These are phyloP conservation scores for Calonectria pauciramosa DNA, from an alignment of 2,329 filamentous ascomycete genomes.

Conservation along the genomic window DNA sequence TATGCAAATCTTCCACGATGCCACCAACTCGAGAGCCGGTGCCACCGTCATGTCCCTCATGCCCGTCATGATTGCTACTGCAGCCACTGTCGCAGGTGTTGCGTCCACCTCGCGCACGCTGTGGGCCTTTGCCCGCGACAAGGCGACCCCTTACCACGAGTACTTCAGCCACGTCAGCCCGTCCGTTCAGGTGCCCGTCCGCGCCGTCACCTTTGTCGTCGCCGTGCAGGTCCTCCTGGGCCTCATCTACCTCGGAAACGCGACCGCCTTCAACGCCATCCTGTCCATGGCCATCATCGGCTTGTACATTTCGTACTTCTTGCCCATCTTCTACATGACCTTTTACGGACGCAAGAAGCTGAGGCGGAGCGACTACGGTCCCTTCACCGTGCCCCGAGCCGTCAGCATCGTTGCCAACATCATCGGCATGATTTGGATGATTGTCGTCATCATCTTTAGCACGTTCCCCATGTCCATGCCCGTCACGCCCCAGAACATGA, in stretches of 20 bases:
- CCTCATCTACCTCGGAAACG: slow-evolving; percentile 58
- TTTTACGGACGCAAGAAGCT: slow-evolving; percentile 49
- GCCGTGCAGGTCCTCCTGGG: slow-evolving; percentile 49
- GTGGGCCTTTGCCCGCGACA: slow-evolving; percentile 57
- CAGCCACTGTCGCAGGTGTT: slow-evolving; percentile 49
- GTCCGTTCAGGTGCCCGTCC: slow-evolving; percentile 51
- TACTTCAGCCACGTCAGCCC: slow-evolving; percentile 53
- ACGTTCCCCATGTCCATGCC: slow-evolving; percentile 59
- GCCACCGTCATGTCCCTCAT: slow-evolving; percentile 49
- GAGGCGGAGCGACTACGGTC: slow-evolving; percentile 33
- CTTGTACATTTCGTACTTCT: slow-evolving; percentile 59
- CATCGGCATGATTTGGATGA: slow-evolving; percentile 58
- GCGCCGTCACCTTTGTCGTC: slow-evolving; percentile 43
- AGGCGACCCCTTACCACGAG: slow-evolving; percentile 50
- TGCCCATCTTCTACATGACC: slow-evolving; percentile 55
- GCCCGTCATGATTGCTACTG: slow-evolving; percentile 44
- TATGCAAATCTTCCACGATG: slow-evolving; percentile 56
- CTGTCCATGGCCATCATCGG: slow-evolving; percentile 58
- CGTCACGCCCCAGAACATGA: slow-evolving; percentile 59
- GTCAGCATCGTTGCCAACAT: slow-evolving; percentile 55
- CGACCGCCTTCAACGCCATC: slow-evolving; percentile 57
- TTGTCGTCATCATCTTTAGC: slow-evolving; percentile 60
- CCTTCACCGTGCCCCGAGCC: slow-evolving; percentile 48
- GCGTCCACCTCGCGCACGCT: slow-evolving; percentile 54
- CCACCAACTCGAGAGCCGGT: slow-evolving; percentile 41